Evolutionary conservation across 805 yeast genomes (phyloP), one percentile per base, ranked within the genome.

Genomic region (Candida jianshihensis): DNA sequence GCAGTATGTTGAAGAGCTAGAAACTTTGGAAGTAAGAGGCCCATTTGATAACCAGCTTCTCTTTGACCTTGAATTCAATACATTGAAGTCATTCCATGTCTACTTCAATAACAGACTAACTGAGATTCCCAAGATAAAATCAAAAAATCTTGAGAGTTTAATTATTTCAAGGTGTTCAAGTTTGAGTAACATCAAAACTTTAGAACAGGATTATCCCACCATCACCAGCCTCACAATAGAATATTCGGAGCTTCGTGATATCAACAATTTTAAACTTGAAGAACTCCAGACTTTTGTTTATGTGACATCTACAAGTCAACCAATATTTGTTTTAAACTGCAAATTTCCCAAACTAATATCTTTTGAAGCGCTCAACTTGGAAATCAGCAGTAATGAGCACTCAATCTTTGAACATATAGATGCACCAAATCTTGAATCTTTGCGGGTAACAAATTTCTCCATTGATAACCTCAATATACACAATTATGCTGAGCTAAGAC

Each of bases 1-100:
- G 26, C 28, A 17, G 24, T 27, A 36, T 22, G 35, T 42, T 5
- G 33, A 37, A 6, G 6, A 10, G 12, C 17, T 44, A 13, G 27
- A 32, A n/a, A 33, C 19, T 8, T 21, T 46, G 13, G 44, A 44
- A 33, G 38, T 44, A 5, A 34, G 51, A 25, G 48, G 51, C 5
- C 48, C 48, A 4, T 30, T 46, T 11, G 20, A 10, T 11, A 36
- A 43, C n/a, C 32, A 17, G 13, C 4, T 37, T 2, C 18, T 47
- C n/a, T 39, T 29, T 20, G 22, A 21, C 2, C 13, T 29, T 7
- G 31, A 34, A 6, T 37, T 47, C 16, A 14, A 18, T 3, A 6
- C 16, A 3, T 31, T 47, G 26, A 28, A 28, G 12, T 32, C 25
- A n/a, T 34, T 46, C n/a, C 26, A 32, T 12, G 34, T 46, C 19